phyloP scores from a whole-genome alignment of 805 yeast species.

The Metschnikowia cubensis region DNA sequence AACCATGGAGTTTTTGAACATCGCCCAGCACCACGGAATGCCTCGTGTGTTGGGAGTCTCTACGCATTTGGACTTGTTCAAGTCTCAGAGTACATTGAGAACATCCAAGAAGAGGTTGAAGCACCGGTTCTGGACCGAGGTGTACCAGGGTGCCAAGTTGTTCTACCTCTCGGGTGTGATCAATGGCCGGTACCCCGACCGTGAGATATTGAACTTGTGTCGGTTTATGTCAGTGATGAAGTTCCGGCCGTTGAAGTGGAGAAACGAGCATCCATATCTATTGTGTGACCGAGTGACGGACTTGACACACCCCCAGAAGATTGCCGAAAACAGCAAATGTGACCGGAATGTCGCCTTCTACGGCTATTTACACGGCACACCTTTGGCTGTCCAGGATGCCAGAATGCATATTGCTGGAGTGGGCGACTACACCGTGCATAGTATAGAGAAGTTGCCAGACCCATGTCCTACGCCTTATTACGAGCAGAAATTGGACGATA shows the following conservation, averaged over 20 bases:
- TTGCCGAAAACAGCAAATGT: constrained; percentile 74
- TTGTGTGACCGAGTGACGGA: constrained; percentile 90
- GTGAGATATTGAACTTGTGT: constrained; percentile 87
- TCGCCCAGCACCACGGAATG: constrained; percentile 98
- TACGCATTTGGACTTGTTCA: constrained; percentile 92
- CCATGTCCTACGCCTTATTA: constrained; percentile 98
- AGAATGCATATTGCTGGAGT: constrained; percentile 92
- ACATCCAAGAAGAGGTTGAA: constrained; percentile 89
- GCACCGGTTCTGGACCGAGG: constrained; percentile 98
- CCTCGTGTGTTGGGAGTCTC: constrained; percentile 94
- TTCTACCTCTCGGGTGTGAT: constrained; percentile 93
- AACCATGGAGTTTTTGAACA: constrained; percentile 95
- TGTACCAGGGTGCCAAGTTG: constrained; percentile 94
- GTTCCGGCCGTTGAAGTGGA: constrained; percentile 98
- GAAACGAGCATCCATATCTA: constrained; percentile 95
- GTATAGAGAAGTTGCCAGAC: constrained; percentile 88
- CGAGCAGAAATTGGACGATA: constrained; percentile 79
- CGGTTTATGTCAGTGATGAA: constrained; percentile 96
- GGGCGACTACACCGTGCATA: constrained; percentile 77
- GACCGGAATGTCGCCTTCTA: constrained; percentile 89
- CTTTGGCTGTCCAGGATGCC: constrained; percentile 63
- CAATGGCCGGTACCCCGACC: constrained; percentile 96
- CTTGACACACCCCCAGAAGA: constrained; percentile 82
- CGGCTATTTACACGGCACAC: constrained; percentile 94
- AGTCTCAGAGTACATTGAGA: constrained; percentile 81